These are phyloP conservation scores for Syncephalastrum racemosum DNA, from an alignment of 371 early-diverging fungal genomes.

Conservation along the genomic window DNA sequence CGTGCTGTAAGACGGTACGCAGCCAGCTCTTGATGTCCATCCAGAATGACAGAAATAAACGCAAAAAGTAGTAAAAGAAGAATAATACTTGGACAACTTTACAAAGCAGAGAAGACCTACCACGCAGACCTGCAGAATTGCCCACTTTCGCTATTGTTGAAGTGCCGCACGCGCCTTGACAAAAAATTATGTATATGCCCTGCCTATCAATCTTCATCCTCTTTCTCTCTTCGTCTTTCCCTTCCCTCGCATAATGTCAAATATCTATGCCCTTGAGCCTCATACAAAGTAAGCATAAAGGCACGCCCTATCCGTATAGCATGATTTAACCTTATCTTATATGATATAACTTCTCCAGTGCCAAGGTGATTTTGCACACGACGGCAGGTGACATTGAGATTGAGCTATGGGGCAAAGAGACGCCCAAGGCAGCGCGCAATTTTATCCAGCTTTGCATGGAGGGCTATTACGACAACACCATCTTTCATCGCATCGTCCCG, in stretches of 20 bases:
- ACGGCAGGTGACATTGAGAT: slow-evolving; percentile 88
- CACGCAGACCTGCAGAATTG: no score
- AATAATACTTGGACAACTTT: no score
- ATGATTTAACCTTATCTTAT: neutral
- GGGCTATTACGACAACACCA: slow-evolving; percentile 80
- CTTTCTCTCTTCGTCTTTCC: no score
- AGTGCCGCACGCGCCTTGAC: no score
- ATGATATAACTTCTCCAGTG: slow-evolving; percentile 44
- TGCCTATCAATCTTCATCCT: no score
- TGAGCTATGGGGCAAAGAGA: slow-evolving; percentile 92
- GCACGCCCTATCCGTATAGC: neutral
- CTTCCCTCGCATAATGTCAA: slow-evolving; percentile 60
- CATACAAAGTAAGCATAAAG: slow-evolving; percentile 56
- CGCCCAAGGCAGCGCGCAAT: slow-evolving; percentile 89
- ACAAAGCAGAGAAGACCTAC: no score
- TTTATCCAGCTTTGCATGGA: slow-evolving; percentile 90
- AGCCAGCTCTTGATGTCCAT: slow-evolving; percentile 31
- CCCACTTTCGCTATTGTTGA: no score
- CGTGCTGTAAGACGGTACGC: slow-evolving; percentile 30
- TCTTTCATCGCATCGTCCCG: slow-evolving; percentile 88
- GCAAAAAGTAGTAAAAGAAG: no score
- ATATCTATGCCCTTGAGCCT: slow-evolving; percentile 74
- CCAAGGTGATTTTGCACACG: slow-evolving; percentile 89
- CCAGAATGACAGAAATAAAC: neutral
- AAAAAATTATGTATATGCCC: no score